phyloP scores from a whole-genome alignment of 2,329 filamentous ascomycete genomes.

The Alternaria postmessia region DNA sequence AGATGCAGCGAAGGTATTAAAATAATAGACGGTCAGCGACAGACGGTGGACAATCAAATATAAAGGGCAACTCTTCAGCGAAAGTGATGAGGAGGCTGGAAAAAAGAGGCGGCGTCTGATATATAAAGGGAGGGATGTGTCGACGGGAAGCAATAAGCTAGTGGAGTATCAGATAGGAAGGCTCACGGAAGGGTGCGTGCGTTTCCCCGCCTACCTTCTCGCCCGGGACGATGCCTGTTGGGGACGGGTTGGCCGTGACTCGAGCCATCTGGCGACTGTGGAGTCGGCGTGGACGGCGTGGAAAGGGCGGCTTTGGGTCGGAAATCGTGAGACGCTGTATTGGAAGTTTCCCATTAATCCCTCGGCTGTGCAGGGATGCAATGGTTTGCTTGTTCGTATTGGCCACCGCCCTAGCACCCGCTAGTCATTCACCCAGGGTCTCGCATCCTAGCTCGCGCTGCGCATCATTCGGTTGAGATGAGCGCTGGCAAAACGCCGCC shows the following conservation, averaged over 20 bases:
- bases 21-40: constrained; percentile 31
- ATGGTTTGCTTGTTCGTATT: not conserved
- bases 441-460: not conserved
- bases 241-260: constrained; percentile 7
- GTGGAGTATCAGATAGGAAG: constrained; percentile 20
- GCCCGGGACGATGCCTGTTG: constrained; percentile 10
- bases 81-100: constrained; percentile 35
- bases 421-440: constrained; percentile 15
- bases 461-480: constrained; percentile 9
- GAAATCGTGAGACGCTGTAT: constrained; percentile 1
- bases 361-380: constrained; percentile 9
- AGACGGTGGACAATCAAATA: constrained; percentile 22
- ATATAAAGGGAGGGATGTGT: constrained; percentile 42
- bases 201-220: constrained; percentile 1
- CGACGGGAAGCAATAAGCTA: constrained; percentile 29
- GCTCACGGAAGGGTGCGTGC: constrained; percentile 23
- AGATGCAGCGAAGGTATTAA: constrained; percentile 24
- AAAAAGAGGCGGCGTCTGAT: constrained; percentile 17
- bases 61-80: constrained; percentile 30
- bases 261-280: constrained; percentile 13
- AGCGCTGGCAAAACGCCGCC: constrained; percentile 14
- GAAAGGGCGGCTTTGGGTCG: constrained; percentile 8
- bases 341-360: constrained; percentile 2
- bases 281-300: constrained; percentile 5
- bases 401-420: not conserved